A percentile compares a stretch with the other conserved stretches of the same genome.
Conservation (phyloP, 768 basidiomycete genomes). For the Hemileccinum impolitum region DNA sequence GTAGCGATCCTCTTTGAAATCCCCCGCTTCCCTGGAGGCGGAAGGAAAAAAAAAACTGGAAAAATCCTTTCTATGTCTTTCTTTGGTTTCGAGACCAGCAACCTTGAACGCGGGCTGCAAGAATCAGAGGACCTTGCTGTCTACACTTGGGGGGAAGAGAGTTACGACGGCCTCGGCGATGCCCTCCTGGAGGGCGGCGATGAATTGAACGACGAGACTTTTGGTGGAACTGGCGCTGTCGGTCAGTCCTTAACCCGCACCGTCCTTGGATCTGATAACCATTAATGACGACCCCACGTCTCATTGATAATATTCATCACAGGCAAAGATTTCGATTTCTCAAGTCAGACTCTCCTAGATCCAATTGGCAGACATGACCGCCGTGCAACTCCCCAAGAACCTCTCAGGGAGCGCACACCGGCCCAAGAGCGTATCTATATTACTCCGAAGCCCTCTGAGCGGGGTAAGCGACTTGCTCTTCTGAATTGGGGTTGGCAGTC, state of each 20-base stretch:
- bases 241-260: constrained; percentile 50
- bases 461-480: constrained; percentile 24
- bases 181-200: constrained; percentile 86
- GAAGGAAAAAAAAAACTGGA: constrained; percentile 15
- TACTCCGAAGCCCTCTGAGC: constrained; percentile 23
- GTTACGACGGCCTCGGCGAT: constrained; percentile 87
- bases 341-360: constrained; percentile 40
- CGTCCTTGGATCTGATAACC: constrained; percentile 12
- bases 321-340: constrained; percentile 95
- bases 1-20: constrained; percentile 5
- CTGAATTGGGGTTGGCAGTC: not conserved
- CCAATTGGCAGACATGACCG: constrained; percentile 15
- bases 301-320: constrained; percentile 10
- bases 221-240: constrained; percentile 66
- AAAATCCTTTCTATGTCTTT: constrained; percentile 61
- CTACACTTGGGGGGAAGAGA: constrained; percentile 90
- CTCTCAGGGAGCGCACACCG: constrained; percentile 26
- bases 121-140: constrained; percentile 82
- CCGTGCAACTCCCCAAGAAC: constrained; percentile 21
- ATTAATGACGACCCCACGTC: not conserved
- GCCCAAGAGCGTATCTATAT: constrained; percentile 21
- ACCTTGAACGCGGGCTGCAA: constrained; percentile 53
- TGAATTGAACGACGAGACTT: constrained; percentile 96
- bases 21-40: constrained; percentile 15
- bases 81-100: constrained; percentile 68